Evolutionary conservation across 192 early-diverging fungal species (phyloP), one percentile per base, ranked within the genome.

Genomic region (Podila epicladia): DNA sequence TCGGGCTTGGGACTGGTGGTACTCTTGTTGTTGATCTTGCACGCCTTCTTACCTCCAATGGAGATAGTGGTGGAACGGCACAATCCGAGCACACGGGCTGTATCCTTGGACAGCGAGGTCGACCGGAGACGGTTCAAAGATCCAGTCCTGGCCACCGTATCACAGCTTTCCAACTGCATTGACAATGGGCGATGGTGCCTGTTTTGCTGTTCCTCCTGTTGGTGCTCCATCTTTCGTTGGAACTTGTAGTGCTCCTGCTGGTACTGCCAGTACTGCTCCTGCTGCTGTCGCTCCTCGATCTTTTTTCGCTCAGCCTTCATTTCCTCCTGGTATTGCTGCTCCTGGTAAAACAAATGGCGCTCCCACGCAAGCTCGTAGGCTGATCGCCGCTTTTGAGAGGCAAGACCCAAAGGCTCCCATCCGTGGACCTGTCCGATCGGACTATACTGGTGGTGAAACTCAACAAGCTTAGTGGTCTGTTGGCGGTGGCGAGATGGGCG

Each of bases 291-390:
- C 31, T 60, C 28, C 48, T 62, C 59, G 7, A 41, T 64, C 17
- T 32, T 49, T 5, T 50, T 61, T 12, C 32, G 41, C 60, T 67
- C 24, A 2, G 60, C 65, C 28, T 55, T 20, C 20, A 62, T 57
- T 26, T 80, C 70, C 35, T 73, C 71, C 31, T 73, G 63, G 28
- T 22, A 35, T 24, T 80, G 77, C 29, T 64, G 62, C 22, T 69
- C 65, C 50, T 73, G 55, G 65, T 80, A 80, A 45, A 69, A 80
- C 12, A 72, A 28, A 32, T 80, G 77, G 13, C 71, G 35, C 11
- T 80, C 71, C 77, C 77, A 80, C 7, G 77, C 77, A 12, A 80
- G 71, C 28, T 80, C 77, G 12, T 80, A 26, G 1, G 63, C 71
- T 17, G 77, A 48, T 38, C 55, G 58, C 13, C 19, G 59, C 29